These are phyloP conservation scores for Daldinia vernicosa DNA, from an alignment of 495 filamentous ascomycete species.

Conservation along the genomic window DNA sequence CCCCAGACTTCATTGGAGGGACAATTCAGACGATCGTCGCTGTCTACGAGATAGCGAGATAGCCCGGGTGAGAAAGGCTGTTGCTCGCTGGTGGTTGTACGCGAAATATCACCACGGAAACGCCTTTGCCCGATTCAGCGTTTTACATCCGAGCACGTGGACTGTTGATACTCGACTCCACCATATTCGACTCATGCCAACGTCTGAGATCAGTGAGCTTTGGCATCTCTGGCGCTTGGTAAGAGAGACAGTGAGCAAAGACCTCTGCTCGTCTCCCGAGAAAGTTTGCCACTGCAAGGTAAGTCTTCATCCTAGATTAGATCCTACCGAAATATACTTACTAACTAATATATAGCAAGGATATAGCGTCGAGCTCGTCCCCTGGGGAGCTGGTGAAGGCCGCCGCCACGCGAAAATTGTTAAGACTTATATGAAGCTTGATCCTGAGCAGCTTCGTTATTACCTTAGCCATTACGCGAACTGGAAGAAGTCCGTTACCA, in stretches of 20 bases:
- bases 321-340: neutral
- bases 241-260: conserved; percentile 43
- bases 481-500: conserved; percentile 43
- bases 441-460: conserved; percentile 48
- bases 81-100: conserved; percentile 75
- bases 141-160: conserved; percentile 23
- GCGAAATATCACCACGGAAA: conserved; percentile 49
- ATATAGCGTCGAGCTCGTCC: conserved; percentile 42
- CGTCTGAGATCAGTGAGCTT: conserved; percentile 49
- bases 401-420: conserved; percentile 48
- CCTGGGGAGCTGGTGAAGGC: conserved; percentile 47
- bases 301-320: conserved; percentile 17
- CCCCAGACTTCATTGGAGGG: conserved; percentile 72
- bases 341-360: conserved; percentile 28
- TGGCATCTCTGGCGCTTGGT: conserved; percentile 47
- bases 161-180: conserved; percentile 39
- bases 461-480: conserved; percentile 45
- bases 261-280: conserved; percentile 50
- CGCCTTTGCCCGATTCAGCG: conserved; percentile 8
- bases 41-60: conserved; percentile 66
- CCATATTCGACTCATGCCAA: conserved; percentile 48
- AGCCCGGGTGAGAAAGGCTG: conserved; percentile 55
- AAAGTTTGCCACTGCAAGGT: conserved; percentile 40
- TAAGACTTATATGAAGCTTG: conserved; percentile 51
- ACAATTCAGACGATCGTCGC: conserved; percentile 68